A percentile compares a stretch with the other conserved stretches of the same genome.
These are phyloP conservation scores for Solanum peruvianum DNA, from an alignment of 257 asterid species.

Conservation along the genomic window DNA sequence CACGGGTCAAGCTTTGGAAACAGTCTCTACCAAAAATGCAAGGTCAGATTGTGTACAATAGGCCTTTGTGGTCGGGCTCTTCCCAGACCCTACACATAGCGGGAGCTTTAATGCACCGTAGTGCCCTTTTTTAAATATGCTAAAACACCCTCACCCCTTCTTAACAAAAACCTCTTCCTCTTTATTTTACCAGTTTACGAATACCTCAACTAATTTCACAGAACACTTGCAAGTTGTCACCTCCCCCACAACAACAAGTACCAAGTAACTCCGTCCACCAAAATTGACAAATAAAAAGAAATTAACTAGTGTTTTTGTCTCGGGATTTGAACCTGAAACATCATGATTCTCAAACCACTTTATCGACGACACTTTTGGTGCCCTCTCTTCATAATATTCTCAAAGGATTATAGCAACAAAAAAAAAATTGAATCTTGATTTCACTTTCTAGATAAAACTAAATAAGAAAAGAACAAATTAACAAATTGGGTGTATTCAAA, in stretches of 20 bases:
- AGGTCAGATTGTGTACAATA: background rate
- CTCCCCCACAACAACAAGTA: background rate
- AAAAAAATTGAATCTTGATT: background rate
- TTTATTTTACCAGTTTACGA: background rate
- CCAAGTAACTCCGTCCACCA: background rate
- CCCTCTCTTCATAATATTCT: background rate
- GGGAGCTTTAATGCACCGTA: background rate
- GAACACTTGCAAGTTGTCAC: background rate
- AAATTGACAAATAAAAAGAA: fast-evolving
- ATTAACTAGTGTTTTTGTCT: too few species aligned
- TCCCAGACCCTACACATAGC: background rate
- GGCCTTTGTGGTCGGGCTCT: background rate
- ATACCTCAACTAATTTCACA: background rate
- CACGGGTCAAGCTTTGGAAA: background rate
- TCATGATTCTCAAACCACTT: background rate
- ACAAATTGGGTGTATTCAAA: background rate
- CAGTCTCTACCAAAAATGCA: background rate
- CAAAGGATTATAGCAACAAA: background rate
- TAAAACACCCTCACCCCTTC: background rate
- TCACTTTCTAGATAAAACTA: background rate
- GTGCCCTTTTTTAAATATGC: background rate
- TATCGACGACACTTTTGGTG: background rate
- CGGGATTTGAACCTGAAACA: too few species aligned
- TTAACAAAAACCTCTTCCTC: background rate
- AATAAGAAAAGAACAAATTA: background rate